These are phyloP conservation scores for Wallacemonas sp. DNA, from an alignment of 208 protist genomes.

Conservation along the genomic window DNA sequence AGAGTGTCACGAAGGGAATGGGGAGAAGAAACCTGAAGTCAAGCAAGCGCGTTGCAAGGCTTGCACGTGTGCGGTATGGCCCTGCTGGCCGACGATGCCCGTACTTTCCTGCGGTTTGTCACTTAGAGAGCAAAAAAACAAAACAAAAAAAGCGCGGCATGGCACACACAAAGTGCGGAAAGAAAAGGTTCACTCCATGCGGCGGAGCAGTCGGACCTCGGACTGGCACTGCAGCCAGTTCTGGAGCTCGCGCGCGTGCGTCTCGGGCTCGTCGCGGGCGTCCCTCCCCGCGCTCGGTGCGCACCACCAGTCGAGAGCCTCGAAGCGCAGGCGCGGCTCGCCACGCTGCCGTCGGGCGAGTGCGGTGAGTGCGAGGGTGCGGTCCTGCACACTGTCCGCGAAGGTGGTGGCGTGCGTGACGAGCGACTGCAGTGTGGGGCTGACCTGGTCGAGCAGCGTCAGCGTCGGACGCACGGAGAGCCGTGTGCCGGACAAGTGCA, in stretches of 20 bases:
- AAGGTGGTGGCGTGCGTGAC: conserved; percentile 51
- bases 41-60: background rate
- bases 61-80: background rate
- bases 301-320: conserved; percentile 30
- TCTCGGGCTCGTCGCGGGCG: conserved; percentile 2
- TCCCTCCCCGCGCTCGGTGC: conserved; percentile 9
- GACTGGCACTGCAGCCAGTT: conserved; percentile 34
- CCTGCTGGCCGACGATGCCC: background rate
- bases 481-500: conserved; percentile 58
- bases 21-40: background rate
- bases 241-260: conserved; percentile 9
- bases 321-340: conserved; percentile 19
- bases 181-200: conserved; percentile 1
- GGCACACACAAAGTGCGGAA: no score
- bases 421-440: conserved; percentile 37
- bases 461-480: conserved; percentile 52
- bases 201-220: conserved; percentile 27
- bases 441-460: conserved; percentile 63
- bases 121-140: no score
- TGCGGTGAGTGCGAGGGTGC: conserved; percentile 43
- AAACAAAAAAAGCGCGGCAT: no score
- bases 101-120: background rate
- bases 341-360: conserved; percentile 54
- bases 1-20: background rate
- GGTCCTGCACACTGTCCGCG: conserved; percentile 36